Evolutionary conservation across 495 filamentous ascomycete genomes (phyloP).

Genomic region (Trichocladium uniseriatum): DNA sequence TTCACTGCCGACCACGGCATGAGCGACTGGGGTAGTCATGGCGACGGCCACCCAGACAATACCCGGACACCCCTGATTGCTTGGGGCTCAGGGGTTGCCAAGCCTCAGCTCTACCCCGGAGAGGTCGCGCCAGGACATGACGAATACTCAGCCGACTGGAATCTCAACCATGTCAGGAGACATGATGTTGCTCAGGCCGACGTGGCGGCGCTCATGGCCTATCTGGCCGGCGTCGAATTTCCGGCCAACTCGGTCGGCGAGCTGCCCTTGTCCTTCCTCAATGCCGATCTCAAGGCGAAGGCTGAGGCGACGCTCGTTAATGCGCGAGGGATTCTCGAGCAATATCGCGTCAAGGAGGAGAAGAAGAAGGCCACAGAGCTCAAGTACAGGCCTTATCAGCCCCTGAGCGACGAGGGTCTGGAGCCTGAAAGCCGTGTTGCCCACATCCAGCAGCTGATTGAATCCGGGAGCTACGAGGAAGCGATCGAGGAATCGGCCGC

Average conservation of each 20-base stretch:
- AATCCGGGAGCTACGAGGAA: constrained; percentile 53
- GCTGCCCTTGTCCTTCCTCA: constrained; percentile 74
- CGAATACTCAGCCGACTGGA: constrained; percentile 87
- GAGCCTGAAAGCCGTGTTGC: constrained; percentile 60
- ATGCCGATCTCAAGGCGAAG: constrained; percentile 61
- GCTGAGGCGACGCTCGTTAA: constrained; percentile 82
- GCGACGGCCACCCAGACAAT: constrained; percentile 96
- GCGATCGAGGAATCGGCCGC: constrained; percentile 68
- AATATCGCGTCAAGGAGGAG: constrained; percentile 93
- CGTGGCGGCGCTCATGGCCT: constrained; percentile 93
- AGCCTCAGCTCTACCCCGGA: constrained; percentile 49
- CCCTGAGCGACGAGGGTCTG: constrained; percentile 49
- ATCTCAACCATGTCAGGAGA: constrained; percentile 65
- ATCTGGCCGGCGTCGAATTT: constrained; percentile 81
- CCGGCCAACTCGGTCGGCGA: constrained; percentile 96
- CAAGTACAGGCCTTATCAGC: constrained; percentile 61
- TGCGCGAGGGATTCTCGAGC: constrained; percentile 81
- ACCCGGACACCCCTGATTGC: constrained; percentile 87
- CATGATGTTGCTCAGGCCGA: constrained; percentile 94
- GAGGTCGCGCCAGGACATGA: constrained; percentile 70
- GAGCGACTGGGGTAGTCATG: constrained; percentile 97
- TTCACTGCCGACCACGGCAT: constrained; percentile 99
- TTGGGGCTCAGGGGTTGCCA: constrained; percentile 89
- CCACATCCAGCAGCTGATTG: constrained; percentile 58
- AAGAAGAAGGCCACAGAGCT: constrained; percentile 68